Percentiles rank a stretch among this genome's conserved stretches.
phyloP scores from a whole-genome alignment of 2,329 filamentous ascomycete genomes.

The Colletotrichum euphorbiae region DNA sequence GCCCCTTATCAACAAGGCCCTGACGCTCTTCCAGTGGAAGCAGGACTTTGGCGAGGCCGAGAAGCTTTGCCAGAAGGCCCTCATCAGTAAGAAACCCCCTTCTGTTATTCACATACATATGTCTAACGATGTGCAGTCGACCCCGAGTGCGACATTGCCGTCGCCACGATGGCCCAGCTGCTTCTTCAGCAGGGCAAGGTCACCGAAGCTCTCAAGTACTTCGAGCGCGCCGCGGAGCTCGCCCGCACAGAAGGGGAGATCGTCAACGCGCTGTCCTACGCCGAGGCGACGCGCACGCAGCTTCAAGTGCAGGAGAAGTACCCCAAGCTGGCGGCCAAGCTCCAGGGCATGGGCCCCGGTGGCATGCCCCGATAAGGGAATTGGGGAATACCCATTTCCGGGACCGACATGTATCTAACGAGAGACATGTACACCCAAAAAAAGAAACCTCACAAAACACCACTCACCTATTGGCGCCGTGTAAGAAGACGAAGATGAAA shows the following conservation, averaged over 20 bases:
- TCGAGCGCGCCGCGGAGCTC: constrained; percentile 94
- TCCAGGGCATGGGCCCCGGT: constrained; percentile 64
- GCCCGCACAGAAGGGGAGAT: constrained; percentile 95
- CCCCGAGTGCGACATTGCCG: constrained; percentile 97
- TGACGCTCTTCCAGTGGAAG: constrained; percentile 98
- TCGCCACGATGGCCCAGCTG: constrained; percentile 98
- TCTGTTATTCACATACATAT: not conserved
- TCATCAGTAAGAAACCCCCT: constrained; percentile 80
- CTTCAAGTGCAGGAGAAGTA: constrained; percentile 92
- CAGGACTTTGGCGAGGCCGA: constrained; percentile 95
- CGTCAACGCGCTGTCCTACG: constrained; percentile 95
- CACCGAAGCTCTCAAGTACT: constrained; percentile 93
- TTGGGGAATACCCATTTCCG: not conserved
- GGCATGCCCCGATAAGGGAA: constrained; percentile 39
- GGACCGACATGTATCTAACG: too few relatives aligned
- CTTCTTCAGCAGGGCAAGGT: constrained; percentile 98
- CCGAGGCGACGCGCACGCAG: constrained; percentile 95
- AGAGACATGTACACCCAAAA: constrained; percentile 7
- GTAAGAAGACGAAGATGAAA: constrained; percentile 36
- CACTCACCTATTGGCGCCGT: constrained; percentile 26
- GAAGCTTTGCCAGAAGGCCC: constrained; percentile 94
- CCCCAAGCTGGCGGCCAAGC: constrained; percentile 79
- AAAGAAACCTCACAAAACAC: constrained; percentile 7
- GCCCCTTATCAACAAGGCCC: constrained; percentile 97
- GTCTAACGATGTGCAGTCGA: constrained; percentile 75